These are phyloP conservation scores for Scedosporium minutisporum DNA, from an alignment of 2,329 filamentous ascomycete species.

Conservation along the genomic window DNA sequence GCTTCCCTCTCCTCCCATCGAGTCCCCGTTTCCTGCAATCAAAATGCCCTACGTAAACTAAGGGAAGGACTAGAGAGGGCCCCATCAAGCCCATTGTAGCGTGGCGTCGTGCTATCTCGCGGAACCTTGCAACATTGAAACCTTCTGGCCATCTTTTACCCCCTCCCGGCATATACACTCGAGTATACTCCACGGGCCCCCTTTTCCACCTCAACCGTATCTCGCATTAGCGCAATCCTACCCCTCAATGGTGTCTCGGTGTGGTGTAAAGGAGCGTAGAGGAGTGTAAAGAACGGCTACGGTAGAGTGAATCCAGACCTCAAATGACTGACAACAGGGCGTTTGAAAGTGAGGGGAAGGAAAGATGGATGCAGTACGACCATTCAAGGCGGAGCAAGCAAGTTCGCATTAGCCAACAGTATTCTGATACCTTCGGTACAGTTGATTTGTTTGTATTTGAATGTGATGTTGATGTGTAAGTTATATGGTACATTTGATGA, in stretches of 20 bases:
- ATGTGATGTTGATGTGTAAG: background rate
- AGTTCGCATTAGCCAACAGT: background rate
- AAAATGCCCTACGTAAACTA: too few relatives aligned
- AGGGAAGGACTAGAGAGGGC: too few relatives aligned
- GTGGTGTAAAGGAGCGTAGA: background rate
- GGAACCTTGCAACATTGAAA: background rate
- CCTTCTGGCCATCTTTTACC: background rate
- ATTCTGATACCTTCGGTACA: background rate
- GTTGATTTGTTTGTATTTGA: background rate
- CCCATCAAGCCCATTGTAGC: background rate
- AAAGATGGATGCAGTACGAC: background rate
- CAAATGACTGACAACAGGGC: background rate
- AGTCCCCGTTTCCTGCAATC: too few relatives aligned
- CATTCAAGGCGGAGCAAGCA: background rate
- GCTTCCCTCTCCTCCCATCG: background rate
- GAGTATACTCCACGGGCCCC: background rate
- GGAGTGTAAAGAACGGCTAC: background rate
- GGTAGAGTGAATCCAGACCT: background rate
- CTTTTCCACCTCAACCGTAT: background rate
- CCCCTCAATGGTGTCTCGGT: conserved; percentile 4
- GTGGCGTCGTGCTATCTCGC: background rate
- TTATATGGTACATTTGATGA: conserved; percentile 1
- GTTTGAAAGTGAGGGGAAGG: background rate
- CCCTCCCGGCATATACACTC: background rate
- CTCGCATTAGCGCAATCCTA: conserved; percentile 2